These are phyloP conservation scores for Volutella citrinella DNA, from an alignment of 2,329 filamentous ascomycete genomes.

Conservation along the genomic window DNA sequence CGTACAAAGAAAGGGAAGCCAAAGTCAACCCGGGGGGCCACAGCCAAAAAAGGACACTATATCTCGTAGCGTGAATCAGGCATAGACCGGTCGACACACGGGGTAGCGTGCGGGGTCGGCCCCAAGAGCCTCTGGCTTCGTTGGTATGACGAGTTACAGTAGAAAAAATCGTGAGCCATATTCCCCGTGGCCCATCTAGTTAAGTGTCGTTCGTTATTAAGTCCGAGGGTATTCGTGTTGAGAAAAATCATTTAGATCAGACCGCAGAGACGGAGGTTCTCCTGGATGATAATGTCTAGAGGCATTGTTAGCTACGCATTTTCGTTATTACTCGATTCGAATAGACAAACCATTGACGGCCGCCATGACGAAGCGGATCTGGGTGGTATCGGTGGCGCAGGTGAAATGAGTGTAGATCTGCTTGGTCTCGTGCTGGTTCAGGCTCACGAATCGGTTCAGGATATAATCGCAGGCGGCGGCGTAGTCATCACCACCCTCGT, in stretches of 20 bases:
- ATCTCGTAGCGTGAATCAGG: slow-evolving; percentile 15
- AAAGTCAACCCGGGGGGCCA: slow-evolving; percentile 25
- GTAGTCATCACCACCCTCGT: slow-evolving; percentile 95
- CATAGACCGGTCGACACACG: slow-evolving; percentile 13
- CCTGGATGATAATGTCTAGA: slow-evolving; percentile 98
- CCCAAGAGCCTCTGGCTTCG: slow-evolving; percentile 18
- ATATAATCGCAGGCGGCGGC: slow-evolving; percentile 97
- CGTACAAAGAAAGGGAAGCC: slow-evolving; percentile 28
- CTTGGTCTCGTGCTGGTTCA: slow-evolving; percentile 99
- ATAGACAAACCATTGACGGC: slow-evolving; percentile 83
- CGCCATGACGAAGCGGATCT: slow-evolving; percentile 99
- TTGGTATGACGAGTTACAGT: slow-evolving; percentile 30
- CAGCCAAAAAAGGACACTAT: slow-evolving; percentile 26
- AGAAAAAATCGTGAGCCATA: slow-evolving; percentile 39
- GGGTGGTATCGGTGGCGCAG: slow-evolving; percentile 96
- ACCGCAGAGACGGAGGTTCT: slow-evolving; percentile 95
- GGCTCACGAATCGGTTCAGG: slow-evolving; percentile 93
- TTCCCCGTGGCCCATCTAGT: slow-evolving; percentile 35
- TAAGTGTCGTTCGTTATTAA: slow-evolving; percentile 39
- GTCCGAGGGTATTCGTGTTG: slow-evolving; percentile 42
- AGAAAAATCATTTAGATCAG: slow-evolving; percentile 69
- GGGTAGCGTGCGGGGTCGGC: slow-evolving; percentile 17
- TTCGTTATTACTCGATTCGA: neutral
- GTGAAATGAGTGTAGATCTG: slow-evolving; percentile 99
- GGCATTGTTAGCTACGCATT: slow-evolving; percentile 38